Evolutionary conservation across 2,329 filamentous ascomycete genomes (phyloP).

Genomic region (Eutypella sp.): DNA sequence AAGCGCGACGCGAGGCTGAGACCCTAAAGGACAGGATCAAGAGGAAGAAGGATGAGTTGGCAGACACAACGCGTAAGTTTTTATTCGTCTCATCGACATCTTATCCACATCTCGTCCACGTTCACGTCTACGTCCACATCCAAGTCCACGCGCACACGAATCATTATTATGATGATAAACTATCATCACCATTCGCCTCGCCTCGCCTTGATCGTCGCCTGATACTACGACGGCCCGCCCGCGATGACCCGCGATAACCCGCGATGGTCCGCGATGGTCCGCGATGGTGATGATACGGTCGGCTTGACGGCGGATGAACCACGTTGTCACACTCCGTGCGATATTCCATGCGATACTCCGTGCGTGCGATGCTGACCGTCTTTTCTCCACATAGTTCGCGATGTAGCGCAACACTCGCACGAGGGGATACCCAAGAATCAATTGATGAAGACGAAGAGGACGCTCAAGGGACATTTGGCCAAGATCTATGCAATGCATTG

Average conservation of each 20-base stretch:
- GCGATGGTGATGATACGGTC: too few species aligned
- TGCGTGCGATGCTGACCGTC: conserved; percentile 4
- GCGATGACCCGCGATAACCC: conserved; percentile 3
- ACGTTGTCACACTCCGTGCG: too few species aligned
- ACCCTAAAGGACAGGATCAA: conserved; percentile 98
- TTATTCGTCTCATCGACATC: too few species aligned
- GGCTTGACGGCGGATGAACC: too few species aligned
- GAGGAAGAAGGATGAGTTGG: conserved; percentile 99
- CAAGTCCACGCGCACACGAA: neutral
- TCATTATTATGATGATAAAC: neutral
- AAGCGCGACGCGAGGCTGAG: conserved; percentile 94
- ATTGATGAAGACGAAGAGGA: conserved; percentile 95
- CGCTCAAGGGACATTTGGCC: conserved; percentile 93
- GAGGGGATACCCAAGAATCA: conserved; percentile 85
- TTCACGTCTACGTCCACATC: too few species aligned
- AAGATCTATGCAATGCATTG: conserved; percentile 99
- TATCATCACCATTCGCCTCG: conserved; percentile 8
- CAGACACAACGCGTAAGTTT: conserved; percentile 90
- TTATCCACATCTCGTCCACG: too few species aligned
- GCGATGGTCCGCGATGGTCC: too few species aligned
- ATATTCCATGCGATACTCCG: neutral
- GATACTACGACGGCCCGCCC: neutral
- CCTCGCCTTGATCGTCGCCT: conserved; percentile 7
- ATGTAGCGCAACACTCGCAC: conserved; percentile 87
- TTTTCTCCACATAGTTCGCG: conserved; percentile 60